phyloP scores from a whole-genome alignment of 169 alveolate species.

The Theileria annulata region DNA sequence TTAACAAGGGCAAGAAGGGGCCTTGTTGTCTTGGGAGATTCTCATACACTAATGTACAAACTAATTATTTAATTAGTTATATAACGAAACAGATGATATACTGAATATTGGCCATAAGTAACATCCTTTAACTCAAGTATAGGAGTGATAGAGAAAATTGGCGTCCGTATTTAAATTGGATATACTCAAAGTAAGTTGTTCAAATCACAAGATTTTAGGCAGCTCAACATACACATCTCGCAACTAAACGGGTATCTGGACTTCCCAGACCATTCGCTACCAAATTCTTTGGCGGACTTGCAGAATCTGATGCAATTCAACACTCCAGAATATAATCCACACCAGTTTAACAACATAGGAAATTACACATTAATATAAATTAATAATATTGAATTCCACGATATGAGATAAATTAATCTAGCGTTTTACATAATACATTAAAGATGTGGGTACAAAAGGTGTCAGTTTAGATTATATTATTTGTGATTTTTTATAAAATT shows the following conservation, averaged over 20 bases:
- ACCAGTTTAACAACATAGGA: background rate
- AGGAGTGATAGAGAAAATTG: conserved; percentile 73
- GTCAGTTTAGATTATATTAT: no score
- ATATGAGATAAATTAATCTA: no score
- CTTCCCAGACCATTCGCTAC: conserved; percentile 13
- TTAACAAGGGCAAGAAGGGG: conserved; percentile 92
- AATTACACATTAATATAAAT: background rate
- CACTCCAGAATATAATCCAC: background rate
- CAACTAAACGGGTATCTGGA: conserved; percentile 66
- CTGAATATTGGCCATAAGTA: background rate
- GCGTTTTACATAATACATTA: no score
- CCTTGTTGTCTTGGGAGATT: conserved; percentile 82
- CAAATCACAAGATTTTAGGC: conserved; percentile 18
- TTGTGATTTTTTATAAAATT: no score
- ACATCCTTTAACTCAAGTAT: background rate
- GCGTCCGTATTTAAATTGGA: conserved; percentile 76
- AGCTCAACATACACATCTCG: conserved; percentile 70
- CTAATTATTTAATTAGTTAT: background rate
- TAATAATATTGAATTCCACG: background rate
- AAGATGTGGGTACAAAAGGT: background rate
- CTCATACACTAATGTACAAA: conserved; percentile 66
- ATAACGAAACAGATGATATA: background rate
- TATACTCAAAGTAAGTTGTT: conserved; percentile 33
- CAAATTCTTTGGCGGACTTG: background rate
- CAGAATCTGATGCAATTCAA: background rate